Evolutionary conservation across 2,329 filamentous ascomycete species (phyloP), one percentile per base, ranked within the genome.

Genomic region (Aspergillus hiratsukae): DNA sequence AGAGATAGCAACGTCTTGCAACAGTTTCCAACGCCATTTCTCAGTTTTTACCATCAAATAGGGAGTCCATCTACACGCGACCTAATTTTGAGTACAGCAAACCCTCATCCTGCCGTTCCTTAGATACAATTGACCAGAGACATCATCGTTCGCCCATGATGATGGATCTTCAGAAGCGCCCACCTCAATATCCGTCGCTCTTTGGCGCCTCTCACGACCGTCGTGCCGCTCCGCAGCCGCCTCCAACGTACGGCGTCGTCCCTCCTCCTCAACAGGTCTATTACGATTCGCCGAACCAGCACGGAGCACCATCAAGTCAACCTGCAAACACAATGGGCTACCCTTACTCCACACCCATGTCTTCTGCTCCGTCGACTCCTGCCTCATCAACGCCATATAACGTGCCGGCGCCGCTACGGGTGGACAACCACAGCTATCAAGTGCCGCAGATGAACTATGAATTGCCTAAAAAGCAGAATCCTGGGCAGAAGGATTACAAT

Each of bases 151-250:
- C 48, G 37, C 31, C 14, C n/a, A 64, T 48, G 49, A 66, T 66
- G 64, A 66, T 66, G 64, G 61, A 66, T 61, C 66, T 62, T 40
- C 62, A 66, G 35, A 65, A 65, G 53, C 59, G 62, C 29, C 60
- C 55, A 40, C 48, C 54, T 27, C 58, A 59, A 17, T 71, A 71
- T 51, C 67, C 69, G 14, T 69, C 69, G 19, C 64, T 69, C 35
- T 64, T 72, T 48, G 65, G 67, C 41, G 58, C 58, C 43, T 61
- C 69, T n/a, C 68, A 66, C 54, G 68, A 71, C 53, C 58, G 68
- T 58, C 67, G 65, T 52, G 49, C 58, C 21, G 28, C 65, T 51
- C 58, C 63, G 35, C 48, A 58, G 25, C 56, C 63, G 25, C 62
- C 64, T 52, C 61, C 67, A 53, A 60, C 66, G 21, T 49, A 53